Percentiles rank a stretch among this genome's conserved stretches.
Evolutionary conservation across 106 monocot genomes (phyloP).

Genomic region (Phalaenopsis equestris): DNA sequence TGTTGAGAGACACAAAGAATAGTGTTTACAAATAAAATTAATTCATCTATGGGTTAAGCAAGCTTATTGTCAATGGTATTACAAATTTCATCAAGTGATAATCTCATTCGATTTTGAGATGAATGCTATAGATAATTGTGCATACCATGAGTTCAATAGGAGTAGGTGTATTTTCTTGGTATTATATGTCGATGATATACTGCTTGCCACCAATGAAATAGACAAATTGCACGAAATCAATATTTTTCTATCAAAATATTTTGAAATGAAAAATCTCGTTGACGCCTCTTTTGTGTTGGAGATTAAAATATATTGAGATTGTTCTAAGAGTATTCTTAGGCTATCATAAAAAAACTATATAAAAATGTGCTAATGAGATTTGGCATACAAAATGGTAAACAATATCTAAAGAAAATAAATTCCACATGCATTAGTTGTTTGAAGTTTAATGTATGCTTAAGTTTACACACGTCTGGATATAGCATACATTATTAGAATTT

Average conservation of each 20-base stretch:
- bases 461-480: no score
- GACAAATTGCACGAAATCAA: background rate
- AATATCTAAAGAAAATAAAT: background rate
- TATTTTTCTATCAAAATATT: background rate
- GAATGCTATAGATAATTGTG: background rate
- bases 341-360: no score
- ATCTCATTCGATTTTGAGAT: background rate
- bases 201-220: background rate
- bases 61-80: background rate
- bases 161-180: background rate
- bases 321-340: no score
- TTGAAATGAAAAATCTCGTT: background rate
- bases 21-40: background rate
- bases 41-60: background rate
- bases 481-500: background rate
- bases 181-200: no score
- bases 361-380: background rate
- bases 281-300: no score
- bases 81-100: background rate
- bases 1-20: no score
- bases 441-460: no score
- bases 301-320: no score
- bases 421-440: background rate
- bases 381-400: slow-evolving; percentile 1
- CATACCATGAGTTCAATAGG: background rate